phyloP scores from a whole-genome alignment of 768 basidiomycete genomes.

The Psilocybe tampanensis region DNA sequence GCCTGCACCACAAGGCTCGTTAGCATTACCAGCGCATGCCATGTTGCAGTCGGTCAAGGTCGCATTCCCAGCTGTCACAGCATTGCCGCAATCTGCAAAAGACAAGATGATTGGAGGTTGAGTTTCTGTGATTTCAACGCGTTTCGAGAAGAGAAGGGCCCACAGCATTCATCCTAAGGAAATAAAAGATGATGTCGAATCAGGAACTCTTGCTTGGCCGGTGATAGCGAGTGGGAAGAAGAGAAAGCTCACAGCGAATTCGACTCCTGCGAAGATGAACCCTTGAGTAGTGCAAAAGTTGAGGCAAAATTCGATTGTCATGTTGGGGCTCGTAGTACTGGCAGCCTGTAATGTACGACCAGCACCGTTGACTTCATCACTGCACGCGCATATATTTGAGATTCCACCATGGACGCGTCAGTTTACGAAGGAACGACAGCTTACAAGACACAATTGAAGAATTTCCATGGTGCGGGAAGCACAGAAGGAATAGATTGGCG shows the following conservation, averaged over 20 bases:
- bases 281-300: conserved; percentile 45
- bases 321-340: conserved; percentile 44
- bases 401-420: background rate
- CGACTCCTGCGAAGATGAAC: conserved; percentile 70
- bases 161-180: conserved; percentile 33
- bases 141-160: conserved; percentile 12
- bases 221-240: conserved; percentile 2
- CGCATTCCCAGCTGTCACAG: conserved; percentile 46
- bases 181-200: background rate
- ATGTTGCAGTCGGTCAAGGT: conserved; percentile 58
- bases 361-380: conserved; percentile 54
- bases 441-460: conserved; percentile 65
- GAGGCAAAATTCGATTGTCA: conserved; percentile 63
- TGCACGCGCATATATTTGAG: background rate
- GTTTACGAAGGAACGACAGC: conserved; percentile 2
- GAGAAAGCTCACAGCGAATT: conserved; percentile 43
- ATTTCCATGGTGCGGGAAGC: conserved; percentile 59
- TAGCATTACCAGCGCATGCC: conserved; percentile 59
- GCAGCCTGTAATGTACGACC: conserved; percentile 59
- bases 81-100: conserved; percentile 63
- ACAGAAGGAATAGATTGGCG: conserved; percentile 42
- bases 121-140: background rate
- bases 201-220: background rate
- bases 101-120: conserved; percentile 3
- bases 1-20: conserved; percentile 63